A percentile compares a stretch with the other conserved stretches of the same genome.
These are phyloP conservation scores for Musa beccarii DNA, from an alignment of 176 grass and related monocot species.

Conservation along the genomic window DNA sequence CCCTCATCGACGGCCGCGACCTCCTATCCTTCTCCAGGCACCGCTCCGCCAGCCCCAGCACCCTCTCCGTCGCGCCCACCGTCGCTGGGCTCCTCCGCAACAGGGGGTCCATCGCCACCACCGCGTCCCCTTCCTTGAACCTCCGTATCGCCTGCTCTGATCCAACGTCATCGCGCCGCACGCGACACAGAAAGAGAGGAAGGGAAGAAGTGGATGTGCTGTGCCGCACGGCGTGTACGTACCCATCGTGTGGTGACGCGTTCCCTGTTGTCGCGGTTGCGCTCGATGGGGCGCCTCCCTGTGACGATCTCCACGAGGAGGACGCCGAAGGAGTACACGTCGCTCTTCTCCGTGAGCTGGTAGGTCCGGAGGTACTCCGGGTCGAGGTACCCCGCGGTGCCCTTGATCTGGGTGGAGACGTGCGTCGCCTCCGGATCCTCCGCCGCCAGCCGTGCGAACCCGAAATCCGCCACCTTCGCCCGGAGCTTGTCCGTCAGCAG, in stretches of 20 bases:
- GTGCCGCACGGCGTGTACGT: not conserved
- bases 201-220: not conserved
- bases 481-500: conserved; percentile 61
- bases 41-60: conserved; percentile 66
- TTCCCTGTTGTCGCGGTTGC: conserved; percentile 42
- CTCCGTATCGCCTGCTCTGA: conserved; percentile 49
- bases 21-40: conserved; percentile 44
- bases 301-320: conserved; percentile 84
- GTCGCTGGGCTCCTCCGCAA: conserved; percentile 50
- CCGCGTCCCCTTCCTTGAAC: conserved; percentile 49
- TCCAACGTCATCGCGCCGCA: not conserved
- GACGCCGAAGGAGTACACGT: conserved; percentile 96
- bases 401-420: conserved; percentile 81
- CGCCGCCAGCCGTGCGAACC: conserved; percentile 54
- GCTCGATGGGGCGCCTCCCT: conserved; percentile 70
- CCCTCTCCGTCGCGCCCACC: conserved; percentile 46
- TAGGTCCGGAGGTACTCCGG: conserved; percentile 69
- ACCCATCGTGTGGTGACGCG: conserved; percentile 84
- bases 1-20: conserved; percentile 57
- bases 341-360: conserved; percentile 84
- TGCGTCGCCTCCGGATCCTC: conserved; percentile 62
- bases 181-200: not conserved
- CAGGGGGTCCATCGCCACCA: conserved; percentile 74
- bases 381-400: conserved; percentile 83
- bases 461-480: conserved; percentile 84